phyloP scores from a whole-genome alignment of 2,329 filamentous ascomycete genomes.

The Hypoxylon sp. region DNA sequence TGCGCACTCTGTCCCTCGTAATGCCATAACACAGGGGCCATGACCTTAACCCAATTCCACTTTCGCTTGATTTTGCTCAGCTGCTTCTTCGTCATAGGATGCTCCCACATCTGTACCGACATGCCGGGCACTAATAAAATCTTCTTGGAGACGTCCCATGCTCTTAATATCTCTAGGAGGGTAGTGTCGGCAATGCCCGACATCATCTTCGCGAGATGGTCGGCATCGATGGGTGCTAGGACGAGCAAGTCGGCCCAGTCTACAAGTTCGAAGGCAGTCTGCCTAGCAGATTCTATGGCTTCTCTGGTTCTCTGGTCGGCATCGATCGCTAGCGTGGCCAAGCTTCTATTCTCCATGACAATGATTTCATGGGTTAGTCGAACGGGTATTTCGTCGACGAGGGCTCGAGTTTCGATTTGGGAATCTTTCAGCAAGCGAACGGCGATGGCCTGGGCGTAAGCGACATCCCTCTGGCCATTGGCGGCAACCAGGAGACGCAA shows the following conservation, averaged over 20 bases:
- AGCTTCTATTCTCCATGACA: slow-evolving; percentile 69
- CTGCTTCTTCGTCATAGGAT: slow-evolving; percentile 89
- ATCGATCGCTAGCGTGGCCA: slow-evolving; percentile 55
- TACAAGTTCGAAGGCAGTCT: slow-evolving; percentile 76
- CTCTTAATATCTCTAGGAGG: slow-evolving; percentile 83
- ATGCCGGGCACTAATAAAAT: slow-evolving; percentile 90
- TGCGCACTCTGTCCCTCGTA: slow-evolving; percentile 68
- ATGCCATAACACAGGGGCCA: slow-evolving; percentile 86
- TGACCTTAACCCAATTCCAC: slow-evolving; percentile 88
- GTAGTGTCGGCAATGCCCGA: slow-evolving; percentile 86
- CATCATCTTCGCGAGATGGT: slow-evolving; percentile 89
- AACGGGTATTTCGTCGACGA: slow-evolving; percentile 76
- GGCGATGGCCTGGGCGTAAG: slow-evolving; percentile 76
- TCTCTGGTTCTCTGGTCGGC: slow-evolving; percentile 56
- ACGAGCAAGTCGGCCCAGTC: slow-evolving; percentile 91
- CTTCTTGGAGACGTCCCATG: slow-evolving; percentile 89
- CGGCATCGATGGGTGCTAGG: slow-evolving; percentile 86
- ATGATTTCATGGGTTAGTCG: slow-evolving; percentile 74
- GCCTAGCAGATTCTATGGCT: slow-evolving; percentile 67
- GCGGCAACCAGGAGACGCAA: slow-evolving; percentile 75
- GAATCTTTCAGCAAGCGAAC: slow-evolving; percentile 76
- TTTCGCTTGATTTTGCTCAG: slow-evolving; percentile 85
- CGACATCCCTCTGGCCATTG: slow-evolving; percentile 75
- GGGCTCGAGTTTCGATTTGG: slow-evolving; percentile 72
- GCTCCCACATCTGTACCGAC: slow-evolving; percentile 91